phyloP scores from a whole-genome alignment of 1,284 basidiomycete species.

The Marasmius sp. region DNA sequence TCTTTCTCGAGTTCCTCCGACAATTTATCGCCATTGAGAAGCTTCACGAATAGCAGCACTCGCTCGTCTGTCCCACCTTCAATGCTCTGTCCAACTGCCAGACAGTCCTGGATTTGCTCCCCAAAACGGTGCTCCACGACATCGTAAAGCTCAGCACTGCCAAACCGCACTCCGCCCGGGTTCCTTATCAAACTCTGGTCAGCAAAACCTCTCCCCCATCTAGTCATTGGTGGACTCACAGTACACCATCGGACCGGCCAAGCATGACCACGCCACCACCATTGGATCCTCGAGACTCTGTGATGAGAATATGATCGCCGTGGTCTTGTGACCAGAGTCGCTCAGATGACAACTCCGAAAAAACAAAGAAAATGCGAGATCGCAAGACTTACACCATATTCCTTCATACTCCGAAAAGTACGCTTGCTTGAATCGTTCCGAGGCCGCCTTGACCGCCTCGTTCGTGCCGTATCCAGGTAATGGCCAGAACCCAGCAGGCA shows the following conservation, averaged over 20 bases:
- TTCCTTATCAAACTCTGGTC: slow-evolving; percentile 48
- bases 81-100: slow-evolving; percentile 78
- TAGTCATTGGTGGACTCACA: slow-evolving; percentile 43
- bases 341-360: slow-evolving; percentile 5
- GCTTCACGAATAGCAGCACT: slow-evolving; percentile 81
- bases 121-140: slow-evolving; percentile 61
- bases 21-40: slow-evolving; percentile 51
- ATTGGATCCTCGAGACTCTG: slow-evolving; percentile 63
- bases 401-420: slow-evolving; percentile 75
- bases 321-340: slow-evolving; percentile 48
- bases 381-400: slow-evolving; percentile 69
- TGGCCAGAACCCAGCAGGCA: slow-evolving; percentile 87
- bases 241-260: slow-evolving; percentile 80
- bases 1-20: slow-evolving; percentile 53
- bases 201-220: slow-evolving; percentile 13
- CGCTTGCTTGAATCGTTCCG: slow-evolving; percentile 66
- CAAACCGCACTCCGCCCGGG: slow-evolving; percentile 85
- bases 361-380: background rate
- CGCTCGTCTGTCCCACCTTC: slow-evolving; percentile 76
- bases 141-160: slow-evolving; percentile 84
- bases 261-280: slow-evolving; percentile 83
- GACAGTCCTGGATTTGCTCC: slow-evolving; percentile 61
- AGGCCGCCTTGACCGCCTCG: slow-evolving; percentile 58
- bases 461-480: slow-evolving; percentile 62
- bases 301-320: slow-evolving; percentile 75